Conservation (phyloP, 1,284 basidiomycete genomes). For the Trichosporon faecale region DNA sequence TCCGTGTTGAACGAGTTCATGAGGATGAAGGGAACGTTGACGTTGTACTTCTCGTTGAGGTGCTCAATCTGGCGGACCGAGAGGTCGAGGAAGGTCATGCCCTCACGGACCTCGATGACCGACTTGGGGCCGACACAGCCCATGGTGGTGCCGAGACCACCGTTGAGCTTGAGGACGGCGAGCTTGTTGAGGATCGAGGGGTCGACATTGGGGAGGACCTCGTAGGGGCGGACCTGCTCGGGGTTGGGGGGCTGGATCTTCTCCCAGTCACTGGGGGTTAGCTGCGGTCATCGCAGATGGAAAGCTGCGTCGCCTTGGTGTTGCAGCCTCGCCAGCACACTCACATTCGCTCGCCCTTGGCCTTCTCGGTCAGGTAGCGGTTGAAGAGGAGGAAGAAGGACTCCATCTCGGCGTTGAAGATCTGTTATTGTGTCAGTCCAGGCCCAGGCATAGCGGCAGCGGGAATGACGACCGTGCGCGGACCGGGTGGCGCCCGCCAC, state of each 20-base stretch:
- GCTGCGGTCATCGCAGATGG: background rate
- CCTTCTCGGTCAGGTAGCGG: constrained; percentile 91
- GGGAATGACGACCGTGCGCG: background rate
- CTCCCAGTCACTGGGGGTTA: constrained; percentile 79
- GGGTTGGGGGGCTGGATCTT: constrained; percentile 90
- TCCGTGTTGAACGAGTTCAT: constrained; percentile 99
- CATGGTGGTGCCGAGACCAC: constrained; percentile 77
- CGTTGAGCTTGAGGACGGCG: constrained; percentile 98
- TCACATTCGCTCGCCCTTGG: constrained; percentile 90
- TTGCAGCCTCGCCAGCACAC: constrained; percentile 43
- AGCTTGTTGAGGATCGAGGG: constrained; percentile 81
- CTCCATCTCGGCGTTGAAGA: constrained; percentile 97
- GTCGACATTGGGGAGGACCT: constrained; percentile 65
- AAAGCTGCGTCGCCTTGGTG: background rate
- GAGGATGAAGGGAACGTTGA: constrained; percentile 92
- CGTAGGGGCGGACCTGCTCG: constrained; percentile 89
- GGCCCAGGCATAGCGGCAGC: background rate
- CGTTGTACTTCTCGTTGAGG: constrained; percentile 60
- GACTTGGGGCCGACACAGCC: constrained; percentile 64
- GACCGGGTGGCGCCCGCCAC: constrained; percentile 2
- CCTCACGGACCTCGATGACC: constrained; percentile 87
- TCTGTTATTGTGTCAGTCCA: constrained; percentile 55
- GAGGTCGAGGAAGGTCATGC: constrained; percentile 99
- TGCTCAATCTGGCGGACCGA: constrained; percentile 95
- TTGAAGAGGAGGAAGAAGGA: constrained; percentile 99